Conservation (phyloP, 139 green algal species). For the Asterochloris erici region DNA sequence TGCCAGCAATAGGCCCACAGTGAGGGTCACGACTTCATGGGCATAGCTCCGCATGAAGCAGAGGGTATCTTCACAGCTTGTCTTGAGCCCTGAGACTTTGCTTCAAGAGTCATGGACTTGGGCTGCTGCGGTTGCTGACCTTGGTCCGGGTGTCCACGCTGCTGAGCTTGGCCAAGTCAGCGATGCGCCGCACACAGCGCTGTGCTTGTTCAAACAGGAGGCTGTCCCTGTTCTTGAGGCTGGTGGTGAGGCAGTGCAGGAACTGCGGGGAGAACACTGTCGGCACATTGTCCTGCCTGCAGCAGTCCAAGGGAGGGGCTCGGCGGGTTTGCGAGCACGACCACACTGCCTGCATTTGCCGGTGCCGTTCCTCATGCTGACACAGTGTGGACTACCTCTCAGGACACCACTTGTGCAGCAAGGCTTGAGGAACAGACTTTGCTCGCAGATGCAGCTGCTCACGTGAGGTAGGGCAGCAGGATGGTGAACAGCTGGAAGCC, state of each 20-base stretch:
- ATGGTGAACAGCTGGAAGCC: slow-evolving; percentile 67
- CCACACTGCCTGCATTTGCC: not conserved
- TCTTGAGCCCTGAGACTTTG: not conserved
- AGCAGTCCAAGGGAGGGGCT: not conserved
- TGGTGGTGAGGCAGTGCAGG: slow-evolving; percentile 49
- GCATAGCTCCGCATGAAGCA: not conserved
- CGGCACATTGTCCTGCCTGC: slow-evolving; percentile 38
- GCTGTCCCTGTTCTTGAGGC: slow-evolving; percentile 35
- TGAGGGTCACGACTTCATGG: not conserved
- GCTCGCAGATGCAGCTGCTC: not conserved
- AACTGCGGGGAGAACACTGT: slow-evolving; percentile 49
- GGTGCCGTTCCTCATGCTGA: not conserved
- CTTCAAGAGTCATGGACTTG: not conserved
- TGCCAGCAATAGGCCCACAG: not conserved
- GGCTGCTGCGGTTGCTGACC: too few relatives aligned
- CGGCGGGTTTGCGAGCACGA: not conserved
- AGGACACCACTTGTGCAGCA: not conserved
- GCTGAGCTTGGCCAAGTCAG: not conserved
- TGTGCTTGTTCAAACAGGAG: slow-evolving; percentile 62
- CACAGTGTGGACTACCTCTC: too few relatives aligned
- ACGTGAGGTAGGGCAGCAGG: slow-evolving; percentile 51
- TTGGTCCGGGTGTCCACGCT: not conserved
- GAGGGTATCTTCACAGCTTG: not conserved
- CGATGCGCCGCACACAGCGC: slow-evolving; percentile 42
- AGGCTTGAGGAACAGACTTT: not conserved